Base-by-base conservation (phyloP, 768 basidiomycete genomes). In the Boletus coccyginus region DNA sequence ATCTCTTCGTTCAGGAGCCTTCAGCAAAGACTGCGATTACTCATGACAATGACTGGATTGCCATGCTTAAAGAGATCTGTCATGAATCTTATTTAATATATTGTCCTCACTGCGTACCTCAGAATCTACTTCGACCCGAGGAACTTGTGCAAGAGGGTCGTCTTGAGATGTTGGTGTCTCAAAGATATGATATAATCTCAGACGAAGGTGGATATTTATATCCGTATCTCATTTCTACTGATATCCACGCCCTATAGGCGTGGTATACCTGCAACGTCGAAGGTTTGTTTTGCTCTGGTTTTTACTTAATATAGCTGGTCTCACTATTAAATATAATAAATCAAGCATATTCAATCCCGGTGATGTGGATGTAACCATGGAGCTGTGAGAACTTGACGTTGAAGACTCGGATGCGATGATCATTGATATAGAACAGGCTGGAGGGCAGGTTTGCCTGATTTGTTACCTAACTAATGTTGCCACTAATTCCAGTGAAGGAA, bases 261-360 rank as follows among this genome's bases (percentile, higher is more conserved):
- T 12, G 3, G 58, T 59, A 13, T 48, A 57, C 45, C 16, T 59
- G 31, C 55, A 32, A 33, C 68, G 70, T 10, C 47, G 42, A 50
- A 50, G n/a, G 27, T 44, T 32, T 17, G 24, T 44, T 41, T 10
- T 5, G 5, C 24, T 44, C 7, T 35, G 24, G 32, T 35, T 13
- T 17, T 17, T 21, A 19, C n/a, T 41, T 41, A 21, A 21, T 7
- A 3, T 19, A 17, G 21, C 41, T 7, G 27, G 19, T 16, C 32
- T 46, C n/a, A 39, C 11, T 13, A n/a, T 12, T 12, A 29, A 24
- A 12, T 14, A 11, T 43, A 52, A 41, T 21, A 32, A 33, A 33
- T n/a, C 24, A 13, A 39, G 12, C 11, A 31, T 6, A 17, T 38
- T 7, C 36, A 27, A 10, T 21, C 19, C 38, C 38, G 38, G n/a